Evolutionary conservation across 768 basidiomycete genomes (phyloP).

Genomic region (Polyporus arcularius): DNA sequence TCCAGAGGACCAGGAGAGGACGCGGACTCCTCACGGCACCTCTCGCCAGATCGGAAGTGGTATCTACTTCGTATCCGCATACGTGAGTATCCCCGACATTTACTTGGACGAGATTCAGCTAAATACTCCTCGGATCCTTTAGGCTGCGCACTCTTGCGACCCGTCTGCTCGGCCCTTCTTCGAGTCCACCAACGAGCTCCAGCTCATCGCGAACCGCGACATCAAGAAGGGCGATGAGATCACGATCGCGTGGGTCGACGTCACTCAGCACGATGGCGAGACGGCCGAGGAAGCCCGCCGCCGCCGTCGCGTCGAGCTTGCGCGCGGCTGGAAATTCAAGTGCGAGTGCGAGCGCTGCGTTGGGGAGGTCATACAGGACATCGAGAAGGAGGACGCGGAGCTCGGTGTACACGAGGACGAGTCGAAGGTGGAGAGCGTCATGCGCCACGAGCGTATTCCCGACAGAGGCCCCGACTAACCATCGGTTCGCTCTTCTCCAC

Average conservation of each 20-base stretch:
- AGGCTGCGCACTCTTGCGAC: slow-evolving; percentile 73
- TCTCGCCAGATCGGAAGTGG: slow-evolving; percentile 74
- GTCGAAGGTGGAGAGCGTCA: slow-evolving; percentile 46
- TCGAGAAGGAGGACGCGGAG: slow-evolving; percentile 25
- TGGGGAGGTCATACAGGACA: slow-evolving; percentile 41
- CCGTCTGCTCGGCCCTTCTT: slow-evolving; percentile 71
- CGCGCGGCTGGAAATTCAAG: slow-evolving; percentile 80
- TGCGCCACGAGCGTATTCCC: slow-evolving; percentile 24
- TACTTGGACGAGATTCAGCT: background rate
- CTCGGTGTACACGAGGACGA: slow-evolving; percentile 48
- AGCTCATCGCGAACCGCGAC: slow-evolving; percentile 64
- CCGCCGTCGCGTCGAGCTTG: slow-evolving; percentile 71
- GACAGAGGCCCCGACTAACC: slow-evolving; percentile 18
- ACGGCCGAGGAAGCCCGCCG: slow-evolving; percentile 54
- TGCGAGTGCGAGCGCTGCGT: slow-evolving; percentile 70
- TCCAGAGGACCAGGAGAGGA: slow-evolving; percentile 72
- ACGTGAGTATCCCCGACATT: slow-evolving; percentile 41
- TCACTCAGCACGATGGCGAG: slow-evolving; percentile 56
- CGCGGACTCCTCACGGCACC: slow-evolving; percentile 78
- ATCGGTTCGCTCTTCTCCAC: background rate
- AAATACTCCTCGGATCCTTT: background rate
- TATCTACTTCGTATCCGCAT: slow-evolving; percentile 75
- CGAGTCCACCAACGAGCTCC: slow-evolving; percentile 62
- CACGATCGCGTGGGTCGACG: slow-evolving; percentile 76
- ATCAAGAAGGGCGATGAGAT: slow-evolving; percentile 78